Evolutionary conservation across 2,329 filamentous ascomycete species (phyloP).

Genomic region (Exophiala xenobiotica): DNA sequence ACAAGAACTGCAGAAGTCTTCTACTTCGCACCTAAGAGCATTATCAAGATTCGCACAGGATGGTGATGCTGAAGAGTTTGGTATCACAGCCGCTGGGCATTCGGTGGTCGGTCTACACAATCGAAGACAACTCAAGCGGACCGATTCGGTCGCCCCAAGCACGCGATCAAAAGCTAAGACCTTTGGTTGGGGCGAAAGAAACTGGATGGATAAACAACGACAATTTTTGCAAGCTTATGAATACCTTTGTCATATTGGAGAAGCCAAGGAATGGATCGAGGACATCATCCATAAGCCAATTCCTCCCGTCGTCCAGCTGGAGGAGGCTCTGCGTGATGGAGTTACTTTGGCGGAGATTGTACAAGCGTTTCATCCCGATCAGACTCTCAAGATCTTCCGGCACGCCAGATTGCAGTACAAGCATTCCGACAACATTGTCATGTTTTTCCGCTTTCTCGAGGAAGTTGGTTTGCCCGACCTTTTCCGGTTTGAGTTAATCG

Average conservation of each 20-base stretch:
- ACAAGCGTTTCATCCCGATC: slow-evolving; percentile 77
- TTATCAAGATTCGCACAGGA: slow-evolving; percentile 79
- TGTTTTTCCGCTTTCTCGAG: slow-evolving; percentile 91
- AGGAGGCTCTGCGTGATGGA: slow-evolving; percentile 87
- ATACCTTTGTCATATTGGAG: slow-evolving; percentile 97
- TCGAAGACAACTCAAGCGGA: slow-evolving; percentile 75
- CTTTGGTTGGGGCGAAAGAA: slow-evolving; percentile 76
- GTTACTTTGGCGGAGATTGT: slow-evolving; percentile 94
- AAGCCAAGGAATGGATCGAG: slow-evolving; percentile 99
- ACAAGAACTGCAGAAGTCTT: slow-evolving; percentile 78
- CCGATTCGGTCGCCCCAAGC: slow-evolving; percentile 51
- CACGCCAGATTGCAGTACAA: slow-evolving; percentile 83
- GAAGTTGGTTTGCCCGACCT: slow-evolving; percentile 91
- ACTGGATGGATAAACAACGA: slow-evolving; percentile 99
- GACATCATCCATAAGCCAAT: slow-evolving; percentile 81
- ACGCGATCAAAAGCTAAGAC: slow-evolving; percentile 50
- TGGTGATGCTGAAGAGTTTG: slow-evolving; percentile 74
- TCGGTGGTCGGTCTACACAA: slow-evolving; percentile 88
- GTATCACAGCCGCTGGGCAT: slow-evolving; percentile 72
- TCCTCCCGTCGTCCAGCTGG: slow-evolving; percentile 87
- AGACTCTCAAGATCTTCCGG: slow-evolving; percentile 77
- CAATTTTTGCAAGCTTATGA: slow-evolving; percentile 97
- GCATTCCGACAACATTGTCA: slow-evolving; percentile 95
- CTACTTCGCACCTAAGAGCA: slow-evolving; percentile 83
- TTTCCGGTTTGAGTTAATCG: slow-evolving; percentile 94